Conservation (phyloP, 2,329 filamentous ascomycete species). For the Tolypocladium guangdongense region DNA sequence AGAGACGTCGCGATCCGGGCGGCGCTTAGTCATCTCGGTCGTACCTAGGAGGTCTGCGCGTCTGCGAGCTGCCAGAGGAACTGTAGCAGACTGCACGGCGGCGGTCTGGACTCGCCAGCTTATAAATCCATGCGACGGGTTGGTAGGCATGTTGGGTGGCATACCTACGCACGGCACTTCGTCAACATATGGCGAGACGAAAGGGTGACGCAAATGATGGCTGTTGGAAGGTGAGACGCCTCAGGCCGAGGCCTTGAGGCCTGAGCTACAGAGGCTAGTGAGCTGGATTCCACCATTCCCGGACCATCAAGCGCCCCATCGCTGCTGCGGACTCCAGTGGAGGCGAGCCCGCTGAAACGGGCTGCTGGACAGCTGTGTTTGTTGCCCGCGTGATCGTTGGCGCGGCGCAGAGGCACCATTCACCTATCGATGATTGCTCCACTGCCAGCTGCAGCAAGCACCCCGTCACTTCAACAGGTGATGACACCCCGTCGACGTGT, state of each 20-base stretch:
- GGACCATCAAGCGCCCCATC: not conserved
- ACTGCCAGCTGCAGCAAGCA: not conserved
- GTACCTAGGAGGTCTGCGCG: not conserved
- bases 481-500: not conserved
- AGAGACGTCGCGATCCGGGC: not conserved
- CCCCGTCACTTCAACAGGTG: not conserved
- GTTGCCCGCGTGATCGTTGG: not conserved
- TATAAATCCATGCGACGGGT: not conserved
- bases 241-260: not conserved
- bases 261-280: not conserved
- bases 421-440: not conserved
- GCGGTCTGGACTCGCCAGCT: not conserved
- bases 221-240: not conserved
- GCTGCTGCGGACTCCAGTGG: not conserved
- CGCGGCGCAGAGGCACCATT: not conserved
- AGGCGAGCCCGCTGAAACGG: not conserved
- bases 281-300: not conserved
- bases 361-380: not conserved
- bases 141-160: not conserved
- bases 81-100: not conserved
- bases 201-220: not conserved
- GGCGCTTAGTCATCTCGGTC: not conserved
- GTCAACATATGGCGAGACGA: not conserved
- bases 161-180: too few species aligned
- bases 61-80: not conserved